Percentiles rank a stretch among this genome's conserved stretches.
These are phyloP conservation scores for Thraustotheca clavata DNA, from an alignment of 352 stramenopile genomes.

Conservation along the genomic window DNA sequence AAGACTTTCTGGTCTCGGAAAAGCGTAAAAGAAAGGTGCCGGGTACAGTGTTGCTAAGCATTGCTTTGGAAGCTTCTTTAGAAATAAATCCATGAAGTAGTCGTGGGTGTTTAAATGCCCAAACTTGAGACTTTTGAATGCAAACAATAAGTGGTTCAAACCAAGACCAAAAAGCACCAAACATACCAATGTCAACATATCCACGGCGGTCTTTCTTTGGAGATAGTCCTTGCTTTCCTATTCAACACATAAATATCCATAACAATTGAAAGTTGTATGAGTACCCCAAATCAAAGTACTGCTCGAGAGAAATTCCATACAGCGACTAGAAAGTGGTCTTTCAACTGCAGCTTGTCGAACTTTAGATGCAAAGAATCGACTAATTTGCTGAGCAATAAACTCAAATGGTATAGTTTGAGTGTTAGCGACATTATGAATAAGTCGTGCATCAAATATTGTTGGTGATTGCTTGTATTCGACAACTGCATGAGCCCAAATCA, in stretches of 20 bases:
- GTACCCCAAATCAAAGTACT: conserved; percentile 59
- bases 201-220: conserved; percentile 32
- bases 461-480: conserved; percentile 25
- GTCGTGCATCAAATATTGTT: neutral
- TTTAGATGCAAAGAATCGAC: conserved; percentile 71
- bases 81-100: conserved; percentile 76
- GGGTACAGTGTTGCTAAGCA: conserved; percentile 52
- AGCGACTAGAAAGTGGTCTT: conserved; percentile 55
- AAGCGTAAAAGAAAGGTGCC: conserved; percentile 75
- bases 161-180: conserved; percentile 65
- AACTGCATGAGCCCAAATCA: conserved; percentile 61
- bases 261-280: neutral
- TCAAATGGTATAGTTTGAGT: conserved; percentile 35
- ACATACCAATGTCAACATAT: conserved; percentile 54
- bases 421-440: neutral
- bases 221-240: conserved; percentile 14
- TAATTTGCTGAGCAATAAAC: conserved; percentile 53
- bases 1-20: conserved; percentile 56
- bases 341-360: conserved; percentile 53
- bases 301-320: conserved; percentile 70
- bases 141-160: conserved; percentile 60
- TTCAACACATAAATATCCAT: neutral
- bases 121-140: conserved; percentile 49
- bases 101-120: conserved; percentile 60
- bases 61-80: conserved; percentile 67